A percentile compares a stretch with the other conserved stretches of the same genome.
Evolutionary conservation across 2,329 filamentous ascomycete species (phyloP).

Genomic region (Phyllosticta capitalensis): DNA sequence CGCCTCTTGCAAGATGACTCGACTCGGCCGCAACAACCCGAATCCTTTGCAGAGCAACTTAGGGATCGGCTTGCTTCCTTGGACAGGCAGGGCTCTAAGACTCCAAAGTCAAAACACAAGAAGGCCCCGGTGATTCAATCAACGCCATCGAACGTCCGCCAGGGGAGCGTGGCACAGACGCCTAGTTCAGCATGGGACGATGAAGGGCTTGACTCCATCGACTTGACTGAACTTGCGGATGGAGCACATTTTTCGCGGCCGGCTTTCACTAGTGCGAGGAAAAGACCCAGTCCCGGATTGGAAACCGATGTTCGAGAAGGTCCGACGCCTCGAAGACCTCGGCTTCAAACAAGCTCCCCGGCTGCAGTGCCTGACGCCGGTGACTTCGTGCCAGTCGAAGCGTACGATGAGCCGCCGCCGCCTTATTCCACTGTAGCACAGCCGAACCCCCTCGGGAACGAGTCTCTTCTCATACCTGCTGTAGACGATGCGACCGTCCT

Average conservation of each 20-base stretch:
- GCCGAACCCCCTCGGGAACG: background rate
- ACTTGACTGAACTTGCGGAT: constrained; percentile 25
- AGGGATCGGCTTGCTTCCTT: background rate
- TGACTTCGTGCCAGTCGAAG: constrained; percentile 8
- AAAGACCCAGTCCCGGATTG: constrained; percentile 12
- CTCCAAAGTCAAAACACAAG: constrained; percentile 3
- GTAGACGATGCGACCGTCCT: background rate
- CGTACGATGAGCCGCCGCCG: constrained; percentile 18
- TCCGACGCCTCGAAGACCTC: background rate
- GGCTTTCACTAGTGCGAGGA: background rate
- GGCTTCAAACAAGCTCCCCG: background rate
- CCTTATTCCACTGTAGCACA: constrained; percentile 38
- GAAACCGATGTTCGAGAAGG: constrained; percentile 18
- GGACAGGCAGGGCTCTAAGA: background rate
- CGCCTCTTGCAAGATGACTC: constrained; percentile 19
- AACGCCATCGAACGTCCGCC: background rate
- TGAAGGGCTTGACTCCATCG: constrained; percentile 22
- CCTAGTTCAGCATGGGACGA: background rate
- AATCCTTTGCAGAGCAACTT: background rate
- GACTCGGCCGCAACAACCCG: background rate
- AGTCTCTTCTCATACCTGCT: background rate
- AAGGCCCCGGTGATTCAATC: background rate
- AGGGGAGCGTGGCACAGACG: background rate
- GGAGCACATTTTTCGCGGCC: background rate
- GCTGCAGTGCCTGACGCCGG: constrained; percentile 1